Base-by-base conservation (phyloP, 2,329 filamentous ascomycete species). In the Didymosphaeria variabile region DNA sequence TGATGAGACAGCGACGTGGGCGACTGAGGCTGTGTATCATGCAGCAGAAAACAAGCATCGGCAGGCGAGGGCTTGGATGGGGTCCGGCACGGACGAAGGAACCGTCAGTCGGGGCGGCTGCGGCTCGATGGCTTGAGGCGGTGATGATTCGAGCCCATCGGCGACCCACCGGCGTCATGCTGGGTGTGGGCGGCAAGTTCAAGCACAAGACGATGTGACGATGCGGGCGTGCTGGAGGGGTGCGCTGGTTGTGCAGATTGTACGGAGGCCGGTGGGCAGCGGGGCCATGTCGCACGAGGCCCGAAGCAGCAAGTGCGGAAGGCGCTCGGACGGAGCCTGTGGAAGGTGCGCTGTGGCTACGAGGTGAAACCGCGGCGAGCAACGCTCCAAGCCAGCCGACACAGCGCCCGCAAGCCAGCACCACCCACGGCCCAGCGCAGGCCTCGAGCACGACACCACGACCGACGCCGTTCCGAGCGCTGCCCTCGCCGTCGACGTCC, bases 241-340 rank as follows among this genome's bases (percentile, higher is more conserved):
- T 6, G 45, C 29, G 53, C 1, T 49, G 21, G 12, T 38, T 38
- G 55, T 55, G 59, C 46, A 57, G 55, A 61, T 59, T 59, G 38
- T 51, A 52, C 45, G 59, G 44, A 34, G 23, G 57, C 34, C 23
- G 36, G 21, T 52, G 58, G 32, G 54, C 47, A 29, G 57, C 54
- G 32, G 58, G 60, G 52, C 46, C 55, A 31, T 63, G 70, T 71
- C 68, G 67, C 70, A 72, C 66, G 60, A 68, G 61, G 59, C 62
- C 62, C 55, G 53, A 69, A 59, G 47, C 45, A 58, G 64, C 47
- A 58, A 49, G 49, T 42, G 31, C 21, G 44, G 15, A 45, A 53
- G 56, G 58, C 34, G 58, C 56, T 46, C 34, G 50, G 50, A 29
- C 50, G 34, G 12, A 12, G 21, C 12, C 36, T n/a, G 23, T 23